Base-by-base conservation (phyloP, 345 rosid species). In the Cochlearia excelsa region DNA sequence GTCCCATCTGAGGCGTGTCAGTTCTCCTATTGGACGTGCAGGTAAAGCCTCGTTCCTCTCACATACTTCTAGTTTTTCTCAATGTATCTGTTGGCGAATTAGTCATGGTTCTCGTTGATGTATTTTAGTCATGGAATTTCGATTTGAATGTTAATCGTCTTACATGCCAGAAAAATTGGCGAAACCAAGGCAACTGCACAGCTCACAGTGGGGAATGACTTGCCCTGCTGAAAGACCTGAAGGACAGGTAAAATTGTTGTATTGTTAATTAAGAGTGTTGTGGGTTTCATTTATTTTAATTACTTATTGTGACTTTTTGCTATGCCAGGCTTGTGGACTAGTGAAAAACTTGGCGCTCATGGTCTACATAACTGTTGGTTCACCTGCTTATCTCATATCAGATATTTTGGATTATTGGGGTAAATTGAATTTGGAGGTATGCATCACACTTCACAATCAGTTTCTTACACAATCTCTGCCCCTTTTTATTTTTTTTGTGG, bases 191-290 rank as follows among this genome's bases (percentile, higher is more conserved):
- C 97, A 93, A 69, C 79, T 93, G 79, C 99, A 93, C 75, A 93
- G 89, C 77, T 93, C 99, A 60, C 99, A 93, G 59, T 93, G 99
- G 99, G 99, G 97, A 67, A 93, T 93, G 97, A 93, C 89, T 97
- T 93, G 99, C 74, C 99, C 99, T 26, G 97, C 99, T 65, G 99
- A 89, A 76, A 93, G 97, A 66, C 99, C 99, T 57, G 99, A 93
- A 82, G 99, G 99, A 71, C 99, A 93, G 81, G 97, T 93, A 69
- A 30, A 45, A n/a, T n/a, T 1, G 30, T 51, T 2, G 31, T 45
- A 8, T 58, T 50, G 5, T n/a, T 6, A 77, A 74, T 74, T 29
- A 60, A 34, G 10, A 30, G 45, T 51, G 10, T 61, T 58, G 41
- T 27, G 39, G 54, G 5, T 43, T 9, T 67, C 51, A 29, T 45